These are phyloP conservation scores for Sugiyamaella smithiae DNA, from an alignment of 805 yeast species.

Conservation along the genomic window DNA sequence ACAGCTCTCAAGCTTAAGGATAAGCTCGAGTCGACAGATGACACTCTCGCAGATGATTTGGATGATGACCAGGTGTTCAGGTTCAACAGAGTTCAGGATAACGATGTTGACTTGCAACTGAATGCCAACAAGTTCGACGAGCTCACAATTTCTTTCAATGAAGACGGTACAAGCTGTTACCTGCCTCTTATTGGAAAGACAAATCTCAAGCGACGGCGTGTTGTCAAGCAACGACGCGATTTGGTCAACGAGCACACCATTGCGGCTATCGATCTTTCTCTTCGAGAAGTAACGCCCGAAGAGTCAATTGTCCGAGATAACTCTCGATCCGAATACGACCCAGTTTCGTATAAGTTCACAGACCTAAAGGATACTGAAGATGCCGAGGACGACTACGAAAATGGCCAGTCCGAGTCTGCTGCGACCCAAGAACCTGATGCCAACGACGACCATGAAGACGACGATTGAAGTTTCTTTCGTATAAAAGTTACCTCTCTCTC, in stretches of 20 bases:
- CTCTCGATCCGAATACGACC: slow-evolving; percentile 67
- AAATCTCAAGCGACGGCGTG: slow-evolving; percentile 81
- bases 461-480: too few species aligned
- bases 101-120: slow-evolving; percentile 61
- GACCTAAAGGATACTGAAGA: slow-evolving; percentile 47
- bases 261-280: slow-evolving; percentile 57
- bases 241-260: slow-evolving; percentile 54
- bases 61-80: slow-evolving; percentile 43
- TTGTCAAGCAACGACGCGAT: slow-evolving; percentile 50
- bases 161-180: slow-evolving; percentile 60
- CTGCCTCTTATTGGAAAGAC: slow-evolving; percentile 75
- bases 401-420: not conserved
- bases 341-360: slow-evolving; percentile 69
- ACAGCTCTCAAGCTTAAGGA: slow-evolving; percentile 41
- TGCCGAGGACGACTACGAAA: slow-evolving; percentile 31
- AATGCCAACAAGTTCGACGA: slow-evolving; percentile 55
- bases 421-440: not conserved
- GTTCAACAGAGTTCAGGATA: slow-evolving; percentile 70
- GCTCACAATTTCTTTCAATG: slow-evolving; percentile 59
- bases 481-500: too few species aligned
- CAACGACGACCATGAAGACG: not conserved
- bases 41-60: slow-evolving; percentile 42
- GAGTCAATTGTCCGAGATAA: slow-evolving; percentile 69
- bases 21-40: slow-evolving; percentile 46
- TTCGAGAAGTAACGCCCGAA: slow-evolving; percentile 70